Evolutionary conservation across 2,329 filamentous ascomycete genomes (phyloP).

Genomic region (Magnaporthiopsis rhizophila): DNA sequence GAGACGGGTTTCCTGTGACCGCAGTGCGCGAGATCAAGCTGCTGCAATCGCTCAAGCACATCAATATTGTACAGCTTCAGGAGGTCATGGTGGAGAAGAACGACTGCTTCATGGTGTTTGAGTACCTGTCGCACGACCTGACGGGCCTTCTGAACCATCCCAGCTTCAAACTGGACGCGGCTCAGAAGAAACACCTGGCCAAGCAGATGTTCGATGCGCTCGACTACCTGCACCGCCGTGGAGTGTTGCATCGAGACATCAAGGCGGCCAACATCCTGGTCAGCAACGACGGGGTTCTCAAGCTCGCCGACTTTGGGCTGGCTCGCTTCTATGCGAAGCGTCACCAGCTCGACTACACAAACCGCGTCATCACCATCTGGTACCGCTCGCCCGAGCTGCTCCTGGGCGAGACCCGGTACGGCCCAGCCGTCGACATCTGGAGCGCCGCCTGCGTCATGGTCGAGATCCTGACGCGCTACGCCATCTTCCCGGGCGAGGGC

Average conservation of each 20-base stretch:
- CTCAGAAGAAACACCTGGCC: slow-evolving; percentile 88
- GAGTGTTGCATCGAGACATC: slow-evolving; percentile 95
- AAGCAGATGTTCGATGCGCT: slow-evolving; percentile 90
- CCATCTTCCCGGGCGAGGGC: slow-evolving; percentile 92
- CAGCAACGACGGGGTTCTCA: slow-evolving; percentile 79
- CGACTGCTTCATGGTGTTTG: slow-evolving; percentile 99
- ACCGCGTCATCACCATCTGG: slow-evolving; percentile 98
- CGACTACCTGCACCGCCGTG: slow-evolving; percentile 84
- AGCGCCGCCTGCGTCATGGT: slow-evolving; percentile 94
- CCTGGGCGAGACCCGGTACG: slow-evolving; percentile 83
- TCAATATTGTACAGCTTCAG: slow-evolving; percentile 73
- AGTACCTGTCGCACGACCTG: slow-evolving; percentile 92
- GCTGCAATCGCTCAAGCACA: slow-evolving; percentile 75
- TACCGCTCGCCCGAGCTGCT: slow-evolving; percentile 88
- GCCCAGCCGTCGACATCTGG: slow-evolving; percentile 89
- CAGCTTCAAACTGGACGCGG: slow-evolving; percentile 72
- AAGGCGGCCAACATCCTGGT: slow-evolving; percentile 97
- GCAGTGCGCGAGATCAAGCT: slow-evolving; percentile 88
- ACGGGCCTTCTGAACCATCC: slow-evolving; percentile 94
- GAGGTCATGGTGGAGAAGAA: slow-evolving; percentile 99
- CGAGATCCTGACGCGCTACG: slow-evolving; percentile 88
- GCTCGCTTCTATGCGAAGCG: slow-evolving; percentile 94
- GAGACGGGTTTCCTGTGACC: slow-evolving; percentile 85
- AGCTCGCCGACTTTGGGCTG: slow-evolving; percentile 91
- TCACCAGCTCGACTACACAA: slow-evolving; percentile 89